These are phyloP conservation scores for Umbelopsis sp. DNA, from an alignment of 192 early-diverging fungal species.

Conservation along the genomic window DNA sequence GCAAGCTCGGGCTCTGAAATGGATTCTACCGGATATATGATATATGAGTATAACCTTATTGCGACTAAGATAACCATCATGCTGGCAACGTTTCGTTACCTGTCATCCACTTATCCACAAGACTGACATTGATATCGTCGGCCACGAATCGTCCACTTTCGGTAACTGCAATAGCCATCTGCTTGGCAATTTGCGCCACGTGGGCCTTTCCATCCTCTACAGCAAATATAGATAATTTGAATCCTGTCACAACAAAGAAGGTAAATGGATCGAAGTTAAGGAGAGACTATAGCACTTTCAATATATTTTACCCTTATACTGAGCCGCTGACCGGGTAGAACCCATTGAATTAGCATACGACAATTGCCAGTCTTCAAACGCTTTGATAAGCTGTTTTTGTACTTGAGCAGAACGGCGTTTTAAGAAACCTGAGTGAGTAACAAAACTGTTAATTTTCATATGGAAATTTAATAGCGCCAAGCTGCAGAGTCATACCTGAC, in stretches of 20 bases:
- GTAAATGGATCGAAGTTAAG: background rate
- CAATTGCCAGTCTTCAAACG: conserved; percentile 1
- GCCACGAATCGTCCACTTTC: background rate
- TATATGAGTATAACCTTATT: background rate
- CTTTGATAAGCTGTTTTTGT: conserved; percentile 8
- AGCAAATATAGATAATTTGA: conserved; percentile 12
- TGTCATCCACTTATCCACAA: conserved; percentile 11
- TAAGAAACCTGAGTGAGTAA: background rate
- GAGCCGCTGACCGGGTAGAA: background rate
- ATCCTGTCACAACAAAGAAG: background rate
- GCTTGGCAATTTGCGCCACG: conserved; percentile 3
- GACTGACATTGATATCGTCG: background rate
- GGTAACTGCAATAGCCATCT: conserved; percentile 2
- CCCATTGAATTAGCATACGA: background rate
- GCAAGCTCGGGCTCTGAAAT: background rate
- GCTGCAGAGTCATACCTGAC: background rate
- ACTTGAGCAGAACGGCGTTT: background rate
- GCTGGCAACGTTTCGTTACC: background rate
- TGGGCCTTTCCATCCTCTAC: conserved; percentile 3
- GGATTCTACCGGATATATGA: background rate
- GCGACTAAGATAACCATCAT: background rate
- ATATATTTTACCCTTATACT: background rate
- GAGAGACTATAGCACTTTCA: background rate
- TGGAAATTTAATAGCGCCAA: background rate
- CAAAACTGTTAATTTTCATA: background rate